Evolutionary conservation across 495 filamentous ascomycete genomes (phyloP), one percentile per base, ranked within the genome.

Genomic region (Physcia stellaris): DNA sequence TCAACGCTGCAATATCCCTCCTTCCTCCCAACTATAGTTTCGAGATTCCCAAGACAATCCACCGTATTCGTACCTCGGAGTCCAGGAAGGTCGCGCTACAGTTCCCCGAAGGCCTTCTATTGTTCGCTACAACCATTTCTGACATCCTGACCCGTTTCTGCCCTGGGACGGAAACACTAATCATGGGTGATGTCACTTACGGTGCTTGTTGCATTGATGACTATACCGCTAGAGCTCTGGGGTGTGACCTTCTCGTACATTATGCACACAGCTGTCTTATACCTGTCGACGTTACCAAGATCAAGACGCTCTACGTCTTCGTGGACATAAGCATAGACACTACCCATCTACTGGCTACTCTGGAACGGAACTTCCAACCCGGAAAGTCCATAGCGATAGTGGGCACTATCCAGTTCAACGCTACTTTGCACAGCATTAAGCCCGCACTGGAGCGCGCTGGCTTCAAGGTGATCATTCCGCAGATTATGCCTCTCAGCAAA

Each of bases 151-250:
- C 83, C 9, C 77, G 81, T 46, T 99, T 99, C 65, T 99, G 90
- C 57, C 77, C 86, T 0, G 86, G 83, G 3, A 78, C 76, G 28
- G 80, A 88, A 51, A 95, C 92, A 0, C 63, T 95, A 12, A 96
- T 99, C 56, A 96, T 99, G 90, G 90, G 92, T 35, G 90, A 99
- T 49, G 90, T 99, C 19, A 99, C 90, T 0, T 99, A 99, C 61
- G 90, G 90, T 32, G 90, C 90, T 2, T 99, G 90, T 64, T 99
- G 90, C 53, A 95, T 99, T 45, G 90, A 99, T 54, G 90, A 99
- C 62, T 99, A 88, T 60, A 96, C 90, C 0, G 90, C 90, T 0
- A 73, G 90, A 15, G 90, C 90, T 0, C 70, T 99, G 19, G 92
- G 83, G 1, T 99, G 90, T 50, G 90, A 99, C 54, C 62, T 99